A percentile compares a stretch with the other conserved stretches of the same genome.
phyloP scores from a whole-genome alignment of 1,139 yeast species.

The Saccharomycopsis crataegensis region DNA sequence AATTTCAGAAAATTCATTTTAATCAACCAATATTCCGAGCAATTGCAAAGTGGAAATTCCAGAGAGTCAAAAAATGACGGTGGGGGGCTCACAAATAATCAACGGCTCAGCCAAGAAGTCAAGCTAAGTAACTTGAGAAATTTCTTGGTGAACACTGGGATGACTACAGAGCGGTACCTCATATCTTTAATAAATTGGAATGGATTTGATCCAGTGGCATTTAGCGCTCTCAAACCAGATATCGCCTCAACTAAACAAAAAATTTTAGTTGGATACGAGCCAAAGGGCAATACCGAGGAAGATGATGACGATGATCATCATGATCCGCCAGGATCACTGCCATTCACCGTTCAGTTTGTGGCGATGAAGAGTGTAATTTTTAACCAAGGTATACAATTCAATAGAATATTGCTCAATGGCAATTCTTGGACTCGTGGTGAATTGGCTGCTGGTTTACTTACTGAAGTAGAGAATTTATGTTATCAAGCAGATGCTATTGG shows the following conservation, averaged over 20 bases:
- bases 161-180: conserved; percentile 1
- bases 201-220: background rate
- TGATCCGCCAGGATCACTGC: too few relatives aligned
- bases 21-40: too few relatives aligned
- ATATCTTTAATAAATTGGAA: background rate
- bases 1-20: too few relatives aligned
- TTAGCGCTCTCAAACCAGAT: background rate
- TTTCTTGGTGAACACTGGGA: conserved; percentile 10
- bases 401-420: conserved; percentile 3
- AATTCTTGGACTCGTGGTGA: conserved; percentile 9
- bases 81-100: too few relatives aligned
- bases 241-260: background rate
- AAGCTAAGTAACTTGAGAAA: conserved; percentile 6
- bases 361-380: conserved; percentile 3
- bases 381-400: conserved; percentile 16
- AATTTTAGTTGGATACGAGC: background rate
- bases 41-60: too few relatives aligned
- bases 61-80: too few relatives aligned
- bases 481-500: conserved; percentile 15
- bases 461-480: conserved; percentile 11
- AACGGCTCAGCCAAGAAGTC: background rate
- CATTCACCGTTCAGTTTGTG: conserved; percentile 1
- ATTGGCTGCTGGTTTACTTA: background rate
- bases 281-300: background rate
- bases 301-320: background rate